Conservation (phyloP, 2,329 filamentous ascomycete genomes). For the Trichoderma afroharzianum region DNA sequence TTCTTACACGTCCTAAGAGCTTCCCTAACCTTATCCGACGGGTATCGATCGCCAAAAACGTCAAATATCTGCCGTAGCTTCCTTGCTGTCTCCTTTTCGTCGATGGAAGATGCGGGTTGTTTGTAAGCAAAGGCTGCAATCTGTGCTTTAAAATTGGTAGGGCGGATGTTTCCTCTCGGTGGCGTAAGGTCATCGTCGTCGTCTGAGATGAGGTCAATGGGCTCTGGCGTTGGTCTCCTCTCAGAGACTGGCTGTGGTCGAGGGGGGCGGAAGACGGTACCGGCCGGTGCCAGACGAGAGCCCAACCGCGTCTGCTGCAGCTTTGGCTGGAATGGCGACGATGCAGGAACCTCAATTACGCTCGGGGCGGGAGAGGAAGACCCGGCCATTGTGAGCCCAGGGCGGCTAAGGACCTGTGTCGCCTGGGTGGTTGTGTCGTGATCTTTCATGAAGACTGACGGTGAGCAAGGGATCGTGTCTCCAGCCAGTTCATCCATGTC, state of each 20-base stretch:
- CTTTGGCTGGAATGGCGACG: slow-evolving; percentile 64
- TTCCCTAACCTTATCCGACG: slow-evolving; percentile 31
- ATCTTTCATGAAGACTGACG: slow-evolving; percentile 34
- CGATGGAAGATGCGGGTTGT: slow-evolving; percentile 33
- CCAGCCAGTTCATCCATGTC: slow-evolving; percentile 43
- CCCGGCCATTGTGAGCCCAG: slow-evolving; percentile 30
- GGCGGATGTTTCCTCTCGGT: slow-evolving; percentile 58
- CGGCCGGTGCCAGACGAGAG: slow-evolving; percentile 68
- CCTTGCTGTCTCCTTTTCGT: slow-evolving; percentile 34
- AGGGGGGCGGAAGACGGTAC: slow-evolving; percentile 64
- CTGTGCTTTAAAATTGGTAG: slow-evolving; percentile 51
- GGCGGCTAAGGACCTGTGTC: slow-evolving; percentile 45
- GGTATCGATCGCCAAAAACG: slow-evolving; percentile 31
- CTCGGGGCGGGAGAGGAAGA: slow-evolving; percentile 44
- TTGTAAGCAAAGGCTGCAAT: slow-evolving; percentile 45
- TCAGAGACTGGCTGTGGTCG: slow-evolving; percentile 24
- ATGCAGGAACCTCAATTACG: slow-evolving; percentile 78
- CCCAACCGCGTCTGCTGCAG: slow-evolving; percentile 35
- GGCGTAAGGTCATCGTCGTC: slow-evolving; percentile 49
- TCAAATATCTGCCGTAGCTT: slow-evolving; percentile 38
- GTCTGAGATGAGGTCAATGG: slow-evolving; percentile 49
- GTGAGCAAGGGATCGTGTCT: slow-evolving; percentile 46
- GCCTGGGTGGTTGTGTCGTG: slow-evolving; percentile 38
- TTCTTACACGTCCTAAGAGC: slow-evolving; percentile 32
- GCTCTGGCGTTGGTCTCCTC: slow-evolving; percentile 37